A percentile compares a stretch with the other conserved stretches of the same genome.
These are phyloP conservation scores for Botryotinia convoluta DNA, from an alignment of 2,329 filamentous ascomycete genomes.

Conservation along the genomic window DNA sequence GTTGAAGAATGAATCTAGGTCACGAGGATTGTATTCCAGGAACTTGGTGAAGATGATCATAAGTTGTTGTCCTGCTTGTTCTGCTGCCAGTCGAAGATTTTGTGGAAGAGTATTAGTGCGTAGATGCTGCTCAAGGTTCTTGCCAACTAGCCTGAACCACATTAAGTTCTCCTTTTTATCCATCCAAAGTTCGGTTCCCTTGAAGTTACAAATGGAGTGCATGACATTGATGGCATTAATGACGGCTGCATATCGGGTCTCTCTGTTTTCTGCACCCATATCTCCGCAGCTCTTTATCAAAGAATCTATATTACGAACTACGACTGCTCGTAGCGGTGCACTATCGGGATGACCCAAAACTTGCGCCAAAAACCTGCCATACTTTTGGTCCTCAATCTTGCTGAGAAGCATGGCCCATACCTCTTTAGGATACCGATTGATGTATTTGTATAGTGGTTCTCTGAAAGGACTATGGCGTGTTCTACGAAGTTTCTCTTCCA, in stretches of 20 bases:
- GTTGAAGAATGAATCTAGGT: conserved; percentile 80
- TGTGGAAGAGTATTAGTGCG: conserved; percentile 67
- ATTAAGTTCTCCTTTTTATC: conserved; percentile 59
- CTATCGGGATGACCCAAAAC: conserved; percentile 75
- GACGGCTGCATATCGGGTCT: conserved; percentile 65
- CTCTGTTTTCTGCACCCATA: conserved; percentile 61
- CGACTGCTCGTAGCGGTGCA: conserved; percentile 68
- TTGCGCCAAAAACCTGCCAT: conserved; percentile 88
- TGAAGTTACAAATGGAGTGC: conserved; percentile 70
- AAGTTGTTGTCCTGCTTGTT: conserved; percentile 85
- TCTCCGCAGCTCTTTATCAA: conserved; percentile 69
- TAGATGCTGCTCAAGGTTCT: conserved; percentile 74
- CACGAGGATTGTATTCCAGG: conserved; percentile 68
- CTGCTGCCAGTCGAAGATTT: conserved; percentile 74
- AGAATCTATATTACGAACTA: conserved; percentile 69
- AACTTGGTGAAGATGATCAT: conserved; percentile 83
- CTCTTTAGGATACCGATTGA: conserved; percentile 90
- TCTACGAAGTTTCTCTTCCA: conserved; percentile 80
- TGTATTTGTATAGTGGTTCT: conserved; percentile 83
- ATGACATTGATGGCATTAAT: conserved; percentile 88
- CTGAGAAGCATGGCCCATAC: conserved; percentile 77
- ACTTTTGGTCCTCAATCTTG: conserved; percentile 78
- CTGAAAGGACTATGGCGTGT: conserved; percentile 92
- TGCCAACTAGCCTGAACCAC: conserved; percentile 66
- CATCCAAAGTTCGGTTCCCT: conserved; percentile 66